phyloP scores from a whole-genome alignment of 75 land plant genomes.

The Pseudotsuga menziesii region DNA sequence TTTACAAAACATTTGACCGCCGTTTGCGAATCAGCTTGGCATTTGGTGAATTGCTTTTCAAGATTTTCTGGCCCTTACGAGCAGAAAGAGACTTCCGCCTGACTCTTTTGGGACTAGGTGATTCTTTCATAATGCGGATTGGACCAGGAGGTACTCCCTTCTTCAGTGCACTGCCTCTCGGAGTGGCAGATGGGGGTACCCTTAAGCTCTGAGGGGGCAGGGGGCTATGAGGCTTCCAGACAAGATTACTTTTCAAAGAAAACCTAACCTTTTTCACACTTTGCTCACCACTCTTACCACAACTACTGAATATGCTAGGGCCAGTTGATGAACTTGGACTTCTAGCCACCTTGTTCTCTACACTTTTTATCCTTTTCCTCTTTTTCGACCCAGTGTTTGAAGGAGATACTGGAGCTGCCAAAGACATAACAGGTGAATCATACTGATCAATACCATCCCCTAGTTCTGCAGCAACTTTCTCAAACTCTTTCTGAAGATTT shows the following conservation, averaged over 20 bases:
- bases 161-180: constrained; percentile 52
- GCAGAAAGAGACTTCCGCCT: constrained; percentile 19
- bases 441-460: constrained; percentile 17
- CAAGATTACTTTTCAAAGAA: constrained; percentile 38
- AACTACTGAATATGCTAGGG: neutral
- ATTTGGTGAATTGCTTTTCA: constrained; percentile 15
- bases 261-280: constrained; percentile 48
- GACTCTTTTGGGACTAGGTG: constrained; percentile 16
- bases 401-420: neutral
- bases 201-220: constrained; percentile 41
- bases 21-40: constrained; percentile 23
- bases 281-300: constrained; percentile 35
- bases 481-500: constrained; percentile 81
- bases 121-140: constrained; percentile 13
- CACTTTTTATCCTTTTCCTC: constrained; percentile 55
- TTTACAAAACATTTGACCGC: constrained; percentile 3
- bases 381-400: constrained; percentile 30
- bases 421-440: neutral
- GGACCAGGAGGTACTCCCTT: constrained; percentile 48
- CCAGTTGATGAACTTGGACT: neutral
- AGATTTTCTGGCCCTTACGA: constrained; percentile 25
- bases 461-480: constrained; percentile 68
- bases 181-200: constrained; percentile 43
- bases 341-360: constrained; percentile 6
- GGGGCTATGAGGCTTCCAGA: constrained; percentile 46